Evolutionary conservation across 1,139 yeast genomes (phyloP).

Genomic region (Yamadazyma jaroonii): DNA sequence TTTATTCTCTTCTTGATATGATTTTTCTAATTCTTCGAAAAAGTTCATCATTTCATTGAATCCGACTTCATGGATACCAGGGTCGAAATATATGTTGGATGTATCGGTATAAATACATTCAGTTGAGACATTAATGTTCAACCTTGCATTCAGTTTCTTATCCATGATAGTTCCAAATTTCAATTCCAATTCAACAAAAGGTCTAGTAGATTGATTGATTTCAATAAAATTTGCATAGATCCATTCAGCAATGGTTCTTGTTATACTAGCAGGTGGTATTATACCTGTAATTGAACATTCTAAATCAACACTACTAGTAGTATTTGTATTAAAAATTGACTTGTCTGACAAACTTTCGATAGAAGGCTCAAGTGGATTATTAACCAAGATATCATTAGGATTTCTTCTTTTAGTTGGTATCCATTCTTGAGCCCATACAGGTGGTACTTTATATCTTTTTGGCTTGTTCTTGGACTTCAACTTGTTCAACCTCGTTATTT

Average conservation of each 20-base stretch:
- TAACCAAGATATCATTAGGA: neutral
- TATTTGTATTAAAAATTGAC: slow-evolving; percentile 33
- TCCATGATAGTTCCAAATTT: slow-evolving; percentile 78
- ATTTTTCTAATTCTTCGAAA: slow-evolving; percentile 52
- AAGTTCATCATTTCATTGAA: slow-evolving; percentile 59
- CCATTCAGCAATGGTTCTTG: slow-evolving; percentile 86
- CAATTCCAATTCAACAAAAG: slow-evolving; percentile 73
- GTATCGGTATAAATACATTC: slow-evolving; percentile 66
- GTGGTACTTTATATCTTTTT: slow-evolving; percentile 60
- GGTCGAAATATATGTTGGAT: slow-evolving; percentile 58
- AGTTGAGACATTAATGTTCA: slow-evolving; percentile 69
- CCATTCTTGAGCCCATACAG: slow-evolving; percentile 84
- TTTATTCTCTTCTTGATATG: slow-evolving; percentile 40
- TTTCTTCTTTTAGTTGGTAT: slow-evolving; percentile 30
- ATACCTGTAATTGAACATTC: slow-evolving; percentile 67
- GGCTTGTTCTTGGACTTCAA: slow-evolving; percentile 46
- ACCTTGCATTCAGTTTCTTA: slow-evolving; percentile 60
- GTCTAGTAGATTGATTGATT: slow-evolving; percentile 56
- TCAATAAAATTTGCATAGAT: slow-evolving; percentile 75
- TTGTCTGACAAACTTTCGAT: slow-evolving; percentile 18
- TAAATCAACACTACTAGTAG: slow-evolving; percentile 39
- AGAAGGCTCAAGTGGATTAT: neutral
- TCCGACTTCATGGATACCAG: slow-evolving; percentile 69
- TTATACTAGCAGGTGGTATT: slow-evolving; percentile 79
- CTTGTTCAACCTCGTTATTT: slow-evolving; percentile 19